Base-by-base conservation (phyloP, 192 early-diverging fungal species). In the Coemansia brasiliensis region DNA sequence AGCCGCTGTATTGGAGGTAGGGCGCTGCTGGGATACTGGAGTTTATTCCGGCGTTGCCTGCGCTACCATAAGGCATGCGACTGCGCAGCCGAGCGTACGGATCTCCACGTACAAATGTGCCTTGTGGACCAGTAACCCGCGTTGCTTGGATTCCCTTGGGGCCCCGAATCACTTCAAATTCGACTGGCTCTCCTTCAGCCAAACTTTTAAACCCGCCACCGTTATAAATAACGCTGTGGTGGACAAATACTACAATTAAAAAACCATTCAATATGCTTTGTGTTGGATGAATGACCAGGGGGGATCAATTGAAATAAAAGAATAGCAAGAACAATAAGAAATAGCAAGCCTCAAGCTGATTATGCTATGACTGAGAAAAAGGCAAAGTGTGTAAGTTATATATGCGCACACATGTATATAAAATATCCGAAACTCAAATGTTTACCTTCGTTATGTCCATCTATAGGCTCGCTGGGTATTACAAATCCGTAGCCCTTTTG, bases 401-500 rank as follows among this genome's bases (percentile, higher is more conserved):
- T 35, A 35, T 35, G 32, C 32, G 10, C 6, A 35, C 32, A 2
- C 32, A 35, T 35, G 32, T 7, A 35, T 16, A 18, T 17, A 18
- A 35, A 51, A 51, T 32, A 51, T 27, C 49, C 26, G 49, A 32
- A 12, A 7, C 22, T 22, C 39, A 41, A 13, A 40, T 42, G 4
- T 13, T 68, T 87, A 92, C 90, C 88, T 87, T 93, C 93, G 41
- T 80, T 82, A 39, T 87, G 76, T 56, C 83, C 83, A 3, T 82
- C 81, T 27, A 80, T 77, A 29, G 81, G 81, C 46, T 86, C 83
- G 52, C 81, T 75, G 10, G 88, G 88, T 50, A 93, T 85, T 52
- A 95, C 90, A 72, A 95, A 95, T 0, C 93, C 93, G 67, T 88
- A 95, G 42, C 93, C 92, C 70, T 94, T 94, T 66, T 85, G 83